Evolutionary conservation across 345 rosid genomes (phyloP).

Genomic region (Corchorus olitorius): DNA sequence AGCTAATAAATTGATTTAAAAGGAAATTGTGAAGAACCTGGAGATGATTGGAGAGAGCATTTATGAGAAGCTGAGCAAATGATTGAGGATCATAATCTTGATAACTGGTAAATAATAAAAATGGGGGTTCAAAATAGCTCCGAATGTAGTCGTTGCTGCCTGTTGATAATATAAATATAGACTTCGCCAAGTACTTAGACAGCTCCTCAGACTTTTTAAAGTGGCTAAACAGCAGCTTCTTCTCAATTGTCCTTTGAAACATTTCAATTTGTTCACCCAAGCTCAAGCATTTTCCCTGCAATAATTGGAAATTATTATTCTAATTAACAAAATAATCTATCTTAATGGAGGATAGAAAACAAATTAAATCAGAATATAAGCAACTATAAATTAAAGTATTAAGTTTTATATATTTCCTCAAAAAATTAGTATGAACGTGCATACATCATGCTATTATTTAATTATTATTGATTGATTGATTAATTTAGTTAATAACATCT

Average conservation of each 20-base stretch:
- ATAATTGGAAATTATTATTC: neutral
- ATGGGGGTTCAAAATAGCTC: constrained; percentile 11
- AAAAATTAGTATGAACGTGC: too few relatives aligned
- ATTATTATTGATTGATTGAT: too few relatives aligned
- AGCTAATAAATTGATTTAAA: too few relatives aligned
- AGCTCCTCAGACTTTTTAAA: constrained; percentile 22
- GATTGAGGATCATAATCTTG: constrained; percentile 19
- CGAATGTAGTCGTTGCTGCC: constrained; percentile 51
- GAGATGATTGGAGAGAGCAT: constrained; percentile 28
- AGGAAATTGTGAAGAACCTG: constrained; percentile 23
- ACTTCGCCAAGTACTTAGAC: constrained; percentile 32
- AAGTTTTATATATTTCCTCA: neutral
- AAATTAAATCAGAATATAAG: neutral
- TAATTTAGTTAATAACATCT: too few relatives aligned
- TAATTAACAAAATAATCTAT: neutral
- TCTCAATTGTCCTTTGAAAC: constrained; percentile 24
- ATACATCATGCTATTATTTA: too few relatives aligned
- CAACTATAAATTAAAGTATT: neutral
- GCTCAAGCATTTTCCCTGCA: constrained; percentile 49
- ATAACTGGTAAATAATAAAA: neutral
- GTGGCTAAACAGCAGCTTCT: constrained; percentile 22
- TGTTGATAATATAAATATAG: constrained; percentile 32
- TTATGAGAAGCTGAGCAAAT: constrained; percentile 35
- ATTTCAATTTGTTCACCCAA: constrained; percentile 42
- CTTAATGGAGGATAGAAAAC: neutral